Evolutionary conservation across 768 basidiomycete species (phyloP), one percentile per base, ranked within the genome.

Genomic region (Boletus rubropictus): DNA sequence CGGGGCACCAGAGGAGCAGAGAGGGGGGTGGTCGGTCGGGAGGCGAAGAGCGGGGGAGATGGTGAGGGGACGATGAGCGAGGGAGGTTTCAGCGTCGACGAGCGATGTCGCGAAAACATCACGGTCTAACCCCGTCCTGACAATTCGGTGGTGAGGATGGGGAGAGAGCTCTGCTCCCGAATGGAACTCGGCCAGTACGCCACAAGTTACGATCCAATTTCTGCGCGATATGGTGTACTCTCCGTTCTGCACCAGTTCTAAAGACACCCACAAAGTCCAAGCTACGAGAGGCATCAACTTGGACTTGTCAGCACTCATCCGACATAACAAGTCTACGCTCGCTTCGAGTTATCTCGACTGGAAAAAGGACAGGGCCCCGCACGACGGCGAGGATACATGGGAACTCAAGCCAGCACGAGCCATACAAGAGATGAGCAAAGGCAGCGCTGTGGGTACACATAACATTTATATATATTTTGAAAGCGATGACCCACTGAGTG

Each of bases 271-370:
- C 35, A 25, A 28, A 17, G 54, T 24, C 39, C 49, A 49, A 51
- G 31, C 31, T 25, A 86, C 85, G 0, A 55, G 56, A 6, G 68
- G 74, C 39, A 73, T 95, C 64, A 88, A 91, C 53, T 75, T 93
- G 28, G 92, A 95, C 59, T 72, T 95, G 10, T 92, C 89, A 1
- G 75, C 86, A 1, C 76, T 95, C 38, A 85, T 89, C 87, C 10
- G 89, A 90, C 52, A 79, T 89, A 77, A 12, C 84, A 82, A 28
- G 81, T 88, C 0, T 72, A 80, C 17, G 60, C 64, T 11, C 75
- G 86, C 4, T 94, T 89, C 57, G 71, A 80, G 71, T 36, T 81
- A 84, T 49, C 67, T 77, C 9, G 76, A 79, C 49, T 84, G 83
- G 83, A 84, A 82, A 60, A 70, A 55, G 41, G 63, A 63, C 42